Conservation (phyloP, 805 yeast species). For the Kuraishia floccosa region DNA sequence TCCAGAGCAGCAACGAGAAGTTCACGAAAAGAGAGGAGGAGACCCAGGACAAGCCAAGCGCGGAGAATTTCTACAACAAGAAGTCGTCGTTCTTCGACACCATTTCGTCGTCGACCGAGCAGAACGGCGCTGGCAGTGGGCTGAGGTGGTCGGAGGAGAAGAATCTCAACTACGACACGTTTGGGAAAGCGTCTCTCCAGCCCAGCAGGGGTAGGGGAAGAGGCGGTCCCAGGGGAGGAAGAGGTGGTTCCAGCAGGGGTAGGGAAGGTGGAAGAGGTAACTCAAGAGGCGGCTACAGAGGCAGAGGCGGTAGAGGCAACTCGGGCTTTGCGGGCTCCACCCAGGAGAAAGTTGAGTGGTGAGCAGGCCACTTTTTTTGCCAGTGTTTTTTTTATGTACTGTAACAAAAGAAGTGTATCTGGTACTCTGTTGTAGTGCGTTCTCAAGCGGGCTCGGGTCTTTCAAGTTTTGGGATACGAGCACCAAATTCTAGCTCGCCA, state of each 20-base stretch:
- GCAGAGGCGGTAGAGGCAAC: neutral
- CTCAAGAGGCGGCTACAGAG: conserved; percentile 3
- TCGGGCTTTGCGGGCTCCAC: neutral
- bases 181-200: conserved; percentile 56
- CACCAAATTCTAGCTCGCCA: no score
- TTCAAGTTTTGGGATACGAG: no score
- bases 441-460: no score
- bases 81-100: conserved; percentile 83
- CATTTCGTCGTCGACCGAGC: conserved; percentile 59
- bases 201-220: conserved; percentile 34
- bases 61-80: conserved; percentile 52
- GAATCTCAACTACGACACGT: conserved; percentile 66
- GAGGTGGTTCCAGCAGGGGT: conserved; percentile 19
- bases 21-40: conserved; percentile 41
- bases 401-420: no score
- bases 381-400: no score
- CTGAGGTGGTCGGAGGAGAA: conserved; percentile 70
- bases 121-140: conserved; percentile 17
- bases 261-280: conserved; percentile 11
- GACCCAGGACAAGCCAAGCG: conserved; percentile 14
- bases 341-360: conserved; percentile 8
- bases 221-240: conserved; percentile 29
- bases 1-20: conserved; percentile 61
- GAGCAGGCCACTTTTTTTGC: no score
- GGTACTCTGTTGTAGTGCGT: no score